Percentiles rank a stretch among this genome's conserved stretches.
These are phyloP conservation scores for Musa schizocarpa DNA, from an alignment of 176 grass and related monocot species.

Conservation along the genomic window DNA sequence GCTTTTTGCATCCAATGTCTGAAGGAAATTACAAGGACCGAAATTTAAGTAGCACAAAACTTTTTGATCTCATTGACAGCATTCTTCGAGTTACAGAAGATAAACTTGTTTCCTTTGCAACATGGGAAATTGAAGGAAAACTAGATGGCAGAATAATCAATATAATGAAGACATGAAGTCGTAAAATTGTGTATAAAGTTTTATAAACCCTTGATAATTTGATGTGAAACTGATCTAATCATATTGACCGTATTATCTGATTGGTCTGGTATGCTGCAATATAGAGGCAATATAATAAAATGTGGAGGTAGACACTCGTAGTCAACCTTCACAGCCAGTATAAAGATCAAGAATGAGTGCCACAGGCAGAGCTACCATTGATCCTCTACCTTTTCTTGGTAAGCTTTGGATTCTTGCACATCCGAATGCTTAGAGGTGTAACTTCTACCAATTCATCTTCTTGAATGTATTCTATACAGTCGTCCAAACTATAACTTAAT, in stretches of 20 bases:
- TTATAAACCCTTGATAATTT: not conserved
- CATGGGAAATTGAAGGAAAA: not conserved
- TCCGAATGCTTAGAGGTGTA: constrained; percentile 66
- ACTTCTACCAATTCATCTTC: constrained; percentile 92
- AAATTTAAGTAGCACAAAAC: too few species aligned
- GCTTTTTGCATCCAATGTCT: too few species aligned
- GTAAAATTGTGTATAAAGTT: not conserved
- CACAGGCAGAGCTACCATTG: not conserved
- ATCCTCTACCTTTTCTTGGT: constrained; percentile 38
- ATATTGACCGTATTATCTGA: not conserved
- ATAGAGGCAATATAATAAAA: not conserved
- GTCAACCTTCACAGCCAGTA: not conserved
- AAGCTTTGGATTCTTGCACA: constrained; percentile 92
- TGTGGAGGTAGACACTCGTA: not conserved
- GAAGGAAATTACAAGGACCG: too few species aligned
- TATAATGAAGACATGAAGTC: not conserved
- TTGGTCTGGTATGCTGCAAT: not conserved
- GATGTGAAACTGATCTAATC: not conserved
- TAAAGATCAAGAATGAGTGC: not conserved
- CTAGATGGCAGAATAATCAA: not conserved
- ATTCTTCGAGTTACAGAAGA: not conserved
- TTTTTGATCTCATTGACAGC: too few species aligned
- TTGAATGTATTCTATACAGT: constrained; percentile 97
- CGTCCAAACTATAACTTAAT: constrained; percentile 81
- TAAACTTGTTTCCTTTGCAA: not conserved